Percentiles rank a stretch among this genome's conserved stretches.
Evolutionary conservation across 2,329 filamentous ascomycete genomes (phyloP).

Genomic region (Hymenoscyphus occultus): DNA sequence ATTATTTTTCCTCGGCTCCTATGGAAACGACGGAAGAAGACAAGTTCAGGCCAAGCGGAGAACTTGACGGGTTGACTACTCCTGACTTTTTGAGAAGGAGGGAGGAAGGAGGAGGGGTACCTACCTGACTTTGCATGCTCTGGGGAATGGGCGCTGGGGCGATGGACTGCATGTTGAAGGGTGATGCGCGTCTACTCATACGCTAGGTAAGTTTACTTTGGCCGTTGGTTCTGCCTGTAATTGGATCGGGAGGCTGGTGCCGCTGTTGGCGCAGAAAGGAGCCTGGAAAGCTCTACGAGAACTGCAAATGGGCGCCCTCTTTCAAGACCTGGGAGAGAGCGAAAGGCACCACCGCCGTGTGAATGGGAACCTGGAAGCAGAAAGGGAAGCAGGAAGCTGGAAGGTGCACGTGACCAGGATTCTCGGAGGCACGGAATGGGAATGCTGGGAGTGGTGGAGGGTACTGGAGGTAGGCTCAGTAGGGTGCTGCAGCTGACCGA

Average conservation of each 20-base stretch:
- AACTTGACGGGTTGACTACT: not conserved
- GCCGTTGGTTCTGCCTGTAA: no score
- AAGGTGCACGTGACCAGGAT: not conserved
- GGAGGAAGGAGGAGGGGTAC: constrained; percentile 13
- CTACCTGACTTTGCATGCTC: constrained; percentile 32
- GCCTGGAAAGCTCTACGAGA: not conserved
- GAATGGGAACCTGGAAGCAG: not conserved
- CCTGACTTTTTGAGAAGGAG: not conserved
- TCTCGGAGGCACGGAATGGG: not conserved
- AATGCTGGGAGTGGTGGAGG: not conserved
- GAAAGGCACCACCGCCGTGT: not conserved
- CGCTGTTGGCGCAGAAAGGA: not conserved
- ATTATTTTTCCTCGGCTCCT: not conserved
- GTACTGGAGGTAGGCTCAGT: not conserved
- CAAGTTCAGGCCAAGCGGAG: not conserved
- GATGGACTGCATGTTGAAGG: constrained; percentile 33
- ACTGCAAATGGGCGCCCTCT: not conserved
- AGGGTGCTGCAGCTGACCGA: no score
- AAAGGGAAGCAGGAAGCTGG: not conserved
- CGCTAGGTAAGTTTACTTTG: no score
- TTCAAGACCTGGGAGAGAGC: not conserved
- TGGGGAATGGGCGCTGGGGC: constrained; percentile 33
- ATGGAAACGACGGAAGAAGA: not conserved
- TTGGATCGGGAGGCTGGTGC: no score
- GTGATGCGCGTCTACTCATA: not conserved